Evolutionary conservation across 192 early-diverging fungal species (phyloP).

Genomic region (Coemansia sp.): DNA sequence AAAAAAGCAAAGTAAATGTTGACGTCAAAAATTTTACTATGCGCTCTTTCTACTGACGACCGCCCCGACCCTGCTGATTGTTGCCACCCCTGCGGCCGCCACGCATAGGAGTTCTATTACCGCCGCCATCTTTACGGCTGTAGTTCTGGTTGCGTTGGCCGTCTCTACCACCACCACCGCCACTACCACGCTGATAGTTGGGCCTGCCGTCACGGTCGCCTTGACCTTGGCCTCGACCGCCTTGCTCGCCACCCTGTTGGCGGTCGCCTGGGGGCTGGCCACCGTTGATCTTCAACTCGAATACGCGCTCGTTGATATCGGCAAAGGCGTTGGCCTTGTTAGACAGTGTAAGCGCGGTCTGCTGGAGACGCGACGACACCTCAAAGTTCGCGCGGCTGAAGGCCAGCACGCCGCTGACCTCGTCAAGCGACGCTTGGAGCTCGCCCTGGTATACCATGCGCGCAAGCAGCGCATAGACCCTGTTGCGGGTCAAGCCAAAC

Average conservation of each 20-base stretch:
- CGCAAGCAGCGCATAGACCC: conserved; percentile 75
- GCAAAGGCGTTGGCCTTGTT: conserved; percentile 85
- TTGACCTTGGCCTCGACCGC: conserved; percentile 17
- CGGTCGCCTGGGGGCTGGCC: conserved; percentile 44
- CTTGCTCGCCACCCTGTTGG: conserved; percentile 39
- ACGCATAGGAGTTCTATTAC: conserved; percentile 18
- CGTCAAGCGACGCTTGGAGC: conserved; percentile 83
- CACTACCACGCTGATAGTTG: conserved; percentile 42
- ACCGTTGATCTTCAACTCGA: conserved; percentile 69
- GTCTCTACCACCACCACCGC: conserved; percentile 21
- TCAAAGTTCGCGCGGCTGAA: conserved; percentile 74
- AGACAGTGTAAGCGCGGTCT: conserved; percentile 79
- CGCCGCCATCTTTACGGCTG: conserved; percentile 22
- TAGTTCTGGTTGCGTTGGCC: conserved; percentile 27
- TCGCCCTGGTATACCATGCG: conserved; percentile 96
- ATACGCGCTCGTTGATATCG: conserved; percentile 87
- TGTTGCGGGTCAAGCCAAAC: conserved; percentile 74
- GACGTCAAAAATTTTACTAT: too few species aligned
- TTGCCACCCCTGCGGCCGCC: conserved; percentile 22
- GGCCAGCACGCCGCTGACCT: conserved; percentile 75
- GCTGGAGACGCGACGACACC: conserved; percentile 72
- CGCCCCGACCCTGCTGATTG: conserved; percentile 19
- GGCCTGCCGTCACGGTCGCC: conserved; percentile 41
- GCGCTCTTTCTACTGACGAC: conserved; percentile 1
- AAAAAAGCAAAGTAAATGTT: too few species aligned